Base-by-base conservation (phyloP, 805 yeast genomes). In the Hanseniaspora jakobsenii region DNA sequence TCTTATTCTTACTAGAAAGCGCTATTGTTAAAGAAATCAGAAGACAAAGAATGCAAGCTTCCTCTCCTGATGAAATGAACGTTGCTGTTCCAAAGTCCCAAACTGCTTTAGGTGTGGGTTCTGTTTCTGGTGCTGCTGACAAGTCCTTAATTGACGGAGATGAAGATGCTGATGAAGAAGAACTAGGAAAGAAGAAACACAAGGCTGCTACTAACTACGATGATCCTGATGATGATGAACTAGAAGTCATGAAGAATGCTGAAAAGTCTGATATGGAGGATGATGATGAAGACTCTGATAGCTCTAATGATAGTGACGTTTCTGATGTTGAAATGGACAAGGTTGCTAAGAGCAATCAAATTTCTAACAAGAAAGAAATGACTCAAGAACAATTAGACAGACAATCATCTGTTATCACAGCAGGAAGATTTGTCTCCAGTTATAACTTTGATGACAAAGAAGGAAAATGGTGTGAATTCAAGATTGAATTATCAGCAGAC, bases 381-480 rank as follows among this genome's bases (percentile, higher is more conserved):
- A 66, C 78, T 22, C 71, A 75, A 56, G 55, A 68, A 35, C 95
- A 94, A 44, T 75, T 74, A 56, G 85, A 81, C 54, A 84, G 97
- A 65, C 93, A 89, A 67, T 72, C 75, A 43, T 91, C 81, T 46
- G 83, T 89, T 16, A 69, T 83, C 42, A 70, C 82, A 35, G 65
- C 79, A 39, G 87, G 83, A 61, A 71, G 74, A 54, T 75, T 80
- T 58, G 75, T 89, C 51, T 71, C 83, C 48, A 73, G 75, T 58
- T 89, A 82, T 67, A 78, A 83, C 64, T 93, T 87, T 59, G 99
- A 91, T 65, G 96, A 89, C 60, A 76, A 66, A 21, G 58, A 69
- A 35, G 97, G 97, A 50, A 73, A 76, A 54, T 89, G 96, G 96
- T 87, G 97, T 69, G 82, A 81, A 61, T 84, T 93, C 63, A 78